Conservation (phyloP, 148 eudicot species). For the Vaccinium corymbosum region DNA sequence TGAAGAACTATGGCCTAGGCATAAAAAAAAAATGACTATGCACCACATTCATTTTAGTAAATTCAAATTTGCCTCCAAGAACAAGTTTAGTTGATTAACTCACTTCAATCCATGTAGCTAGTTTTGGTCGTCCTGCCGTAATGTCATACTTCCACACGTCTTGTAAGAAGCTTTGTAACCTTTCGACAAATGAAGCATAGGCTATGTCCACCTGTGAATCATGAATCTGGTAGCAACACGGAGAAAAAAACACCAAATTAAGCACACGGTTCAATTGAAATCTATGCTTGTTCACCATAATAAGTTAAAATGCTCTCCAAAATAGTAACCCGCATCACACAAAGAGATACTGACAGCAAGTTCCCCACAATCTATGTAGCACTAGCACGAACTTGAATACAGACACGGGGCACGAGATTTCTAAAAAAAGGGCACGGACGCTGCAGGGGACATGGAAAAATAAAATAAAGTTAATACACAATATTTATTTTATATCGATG, state of each 20-base stretch:
- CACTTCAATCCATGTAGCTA: conserved; percentile 72
- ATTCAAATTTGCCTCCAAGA: not conserved
- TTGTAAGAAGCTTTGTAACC: conserved; percentile 51
- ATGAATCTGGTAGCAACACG: not conserved
- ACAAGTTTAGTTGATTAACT: not conserved
- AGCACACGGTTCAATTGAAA: not conserved
- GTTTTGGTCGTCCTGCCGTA: conserved; percentile 48
- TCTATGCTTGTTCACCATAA: not conserved
- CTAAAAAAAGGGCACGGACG: no score
- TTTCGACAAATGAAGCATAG: conserved; percentile 68
- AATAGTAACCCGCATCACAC: not conserved
- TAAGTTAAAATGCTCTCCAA: not conserved
- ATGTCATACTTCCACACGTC: conserved; percentile 65
- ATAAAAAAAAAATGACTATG: not conserved
- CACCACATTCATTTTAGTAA: no score
- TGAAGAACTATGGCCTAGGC: not conserved
- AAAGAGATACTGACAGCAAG: no score
- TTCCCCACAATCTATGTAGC: not conserved
- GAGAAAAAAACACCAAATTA: not conserved
- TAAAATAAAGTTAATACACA: no score
- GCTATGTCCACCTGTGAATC: conserved; percentile 46
- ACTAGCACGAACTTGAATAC: no score
- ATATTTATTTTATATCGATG: no score
- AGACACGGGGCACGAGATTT: no score
- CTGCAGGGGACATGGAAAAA: no score